These are phyloP conservation scores for Gracilaria domingensis DNA, from an alignment of 23 red algal genomes.

Conservation along the genomic window DNA sequence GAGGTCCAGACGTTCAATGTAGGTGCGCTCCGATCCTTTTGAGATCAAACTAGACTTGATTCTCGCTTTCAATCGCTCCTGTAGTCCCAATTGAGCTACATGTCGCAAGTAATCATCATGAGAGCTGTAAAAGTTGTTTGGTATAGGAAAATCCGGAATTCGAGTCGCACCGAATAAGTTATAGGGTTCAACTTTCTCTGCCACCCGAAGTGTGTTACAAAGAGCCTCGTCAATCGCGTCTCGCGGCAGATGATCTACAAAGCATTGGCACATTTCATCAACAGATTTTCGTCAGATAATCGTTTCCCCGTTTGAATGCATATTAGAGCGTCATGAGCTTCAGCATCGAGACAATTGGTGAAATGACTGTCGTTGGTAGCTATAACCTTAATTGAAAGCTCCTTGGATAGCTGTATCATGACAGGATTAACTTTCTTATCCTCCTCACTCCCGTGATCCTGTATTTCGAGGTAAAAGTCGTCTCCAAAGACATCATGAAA, in stretches of 20 bases:
- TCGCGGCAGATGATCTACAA: constrained; percentile 68
- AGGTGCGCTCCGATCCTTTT: constrained; percentile 29
- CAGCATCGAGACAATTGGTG: constrained; percentile 78
- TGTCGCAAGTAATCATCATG: constrained; percentile 63
- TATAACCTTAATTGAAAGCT: constrained; percentile 82
- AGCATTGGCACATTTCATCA: constrained; percentile 91
- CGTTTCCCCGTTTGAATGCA: constrained; percentile 95
- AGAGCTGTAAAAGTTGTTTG: constrained; percentile 50
- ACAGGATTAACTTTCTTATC: constrained; percentile 79
- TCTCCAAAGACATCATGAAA: constrained; percentile 93
- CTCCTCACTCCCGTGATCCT: constrained; percentile 90
- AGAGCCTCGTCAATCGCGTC: constrained; percentile 72
- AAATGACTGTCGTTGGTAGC: constrained; percentile 98
- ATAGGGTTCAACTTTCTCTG: constrained; percentile 82
- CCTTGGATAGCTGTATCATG: constrained; percentile 59
- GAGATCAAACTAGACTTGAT: constrained; percentile 10
- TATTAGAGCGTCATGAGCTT: constrained; percentile 91
- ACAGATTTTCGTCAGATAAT: constrained; percentile 78
- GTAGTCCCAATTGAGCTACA: constrained; percentile 36
- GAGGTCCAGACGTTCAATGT: constrained; percentile 80
- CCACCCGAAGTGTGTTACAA: constrained; percentile 79
- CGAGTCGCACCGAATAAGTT: constrained; percentile 79
- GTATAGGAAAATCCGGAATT: constrained; percentile 86
- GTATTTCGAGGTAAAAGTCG: constrained; percentile 96
- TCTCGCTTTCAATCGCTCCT: constrained; percentile 34